These are phyloP conservation scores for Plectosphaerella cucumerina DNA, from an alignment of 2,329 filamentous ascomycete genomes.

Conservation along the genomic window DNA sequence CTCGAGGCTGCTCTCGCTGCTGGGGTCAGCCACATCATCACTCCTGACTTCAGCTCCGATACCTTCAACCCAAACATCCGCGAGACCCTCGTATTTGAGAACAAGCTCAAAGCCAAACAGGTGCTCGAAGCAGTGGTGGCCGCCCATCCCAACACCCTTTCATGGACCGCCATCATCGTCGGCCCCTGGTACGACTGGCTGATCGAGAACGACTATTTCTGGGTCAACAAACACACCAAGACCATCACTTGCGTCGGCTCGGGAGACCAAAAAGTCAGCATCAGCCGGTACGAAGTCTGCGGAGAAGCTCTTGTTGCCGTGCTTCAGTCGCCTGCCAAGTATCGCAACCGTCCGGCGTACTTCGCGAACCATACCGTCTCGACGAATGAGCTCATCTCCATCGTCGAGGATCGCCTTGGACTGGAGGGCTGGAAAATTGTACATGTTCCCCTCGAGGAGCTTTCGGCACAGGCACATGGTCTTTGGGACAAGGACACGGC, in stretches of 20 bases:
- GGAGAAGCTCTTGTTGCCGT: constrained; percentile 10
- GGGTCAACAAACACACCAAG: constrained; percentile 9
- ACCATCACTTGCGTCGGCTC: constrained; percentile 10
- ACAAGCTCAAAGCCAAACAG: constrained; percentile 13
- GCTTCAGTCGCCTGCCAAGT: neutral
- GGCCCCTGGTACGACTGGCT: constrained; percentile 17
- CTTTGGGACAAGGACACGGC: constrained; percentile 8
- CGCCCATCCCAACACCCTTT: constrained; percentile 1
- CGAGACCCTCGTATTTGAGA: constrained; percentile 10
- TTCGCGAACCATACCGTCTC: constrained; percentile 7
- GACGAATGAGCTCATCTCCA: constrained; percentile 6
- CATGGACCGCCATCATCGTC: constrained; percentile 16
- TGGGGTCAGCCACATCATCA: constrained; percentile 13
- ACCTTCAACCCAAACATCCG: constrained; percentile 11
- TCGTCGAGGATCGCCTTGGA: neutral
- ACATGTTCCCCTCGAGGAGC: neutral
- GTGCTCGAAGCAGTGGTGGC: constrained; percentile 16
- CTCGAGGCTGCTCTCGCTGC: constrained; percentile 13
- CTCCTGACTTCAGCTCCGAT: constrained; percentile 16
- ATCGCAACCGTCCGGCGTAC: constrained; percentile 2
- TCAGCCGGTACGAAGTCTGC: constrained; percentile 5
- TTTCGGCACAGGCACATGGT: neutral
- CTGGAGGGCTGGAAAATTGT: neutral
- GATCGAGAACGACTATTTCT: constrained; percentile 13
- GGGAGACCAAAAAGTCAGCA: constrained; percentile 5